Percentiles rank a stretch among this genome's conserved stretches.
phyloP scores from a whole-genome alignment of 1,284 basidiomycete species.

The Crucibulum cyathiforme region DNA sequence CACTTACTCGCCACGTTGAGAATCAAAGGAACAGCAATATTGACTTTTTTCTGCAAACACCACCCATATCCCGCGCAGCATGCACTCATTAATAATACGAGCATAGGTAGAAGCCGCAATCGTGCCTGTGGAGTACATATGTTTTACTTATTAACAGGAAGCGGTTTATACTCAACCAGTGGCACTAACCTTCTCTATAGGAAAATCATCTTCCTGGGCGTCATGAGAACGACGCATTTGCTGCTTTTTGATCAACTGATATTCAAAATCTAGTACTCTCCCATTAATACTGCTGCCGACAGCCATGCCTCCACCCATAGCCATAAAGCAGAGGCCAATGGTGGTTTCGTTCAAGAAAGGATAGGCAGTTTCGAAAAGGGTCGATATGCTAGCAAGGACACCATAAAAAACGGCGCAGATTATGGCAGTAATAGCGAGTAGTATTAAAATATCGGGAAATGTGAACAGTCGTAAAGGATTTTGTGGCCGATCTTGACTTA shows the following conservation, averaged over 20 bases:
- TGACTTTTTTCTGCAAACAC: constrained; percentile 57
- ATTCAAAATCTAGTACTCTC: constrained; percentile 63
- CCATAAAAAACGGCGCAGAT: constrained; percentile 69
- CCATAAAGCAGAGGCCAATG: constrained; percentile 74
- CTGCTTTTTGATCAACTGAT: constrained; percentile 43
- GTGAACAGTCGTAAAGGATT: constrained; percentile 69
- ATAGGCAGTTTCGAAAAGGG: constrained; percentile 64
- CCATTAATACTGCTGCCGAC: constrained; percentile 57
- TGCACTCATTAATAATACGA: constrained; percentile 46
- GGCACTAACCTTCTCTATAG: constrained; percentile 53
- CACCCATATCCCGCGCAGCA: constrained; percentile 69
- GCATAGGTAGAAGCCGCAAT: constrained; percentile 49
- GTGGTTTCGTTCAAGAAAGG: constrained; percentile 66
- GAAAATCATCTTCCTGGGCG: constrained; percentile 48
- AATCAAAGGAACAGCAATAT: constrained; percentile 63
- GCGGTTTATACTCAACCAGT: not conserved
- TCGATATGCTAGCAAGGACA: constrained; percentile 69
- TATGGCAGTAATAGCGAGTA: constrained; percentile 66
- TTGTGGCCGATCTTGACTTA: constrained; percentile 41
- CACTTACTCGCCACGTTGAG: constrained; percentile 61
- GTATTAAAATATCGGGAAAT: constrained; percentile 64
- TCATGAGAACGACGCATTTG: constrained; percentile 24
- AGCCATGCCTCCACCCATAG: constrained; percentile 65
- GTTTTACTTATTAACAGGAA: not conserved
- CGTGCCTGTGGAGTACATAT: constrained; percentile 42